Conservation (phyloP, 1,284 basidiomycete species). For the Malassezia equina region DNA sequence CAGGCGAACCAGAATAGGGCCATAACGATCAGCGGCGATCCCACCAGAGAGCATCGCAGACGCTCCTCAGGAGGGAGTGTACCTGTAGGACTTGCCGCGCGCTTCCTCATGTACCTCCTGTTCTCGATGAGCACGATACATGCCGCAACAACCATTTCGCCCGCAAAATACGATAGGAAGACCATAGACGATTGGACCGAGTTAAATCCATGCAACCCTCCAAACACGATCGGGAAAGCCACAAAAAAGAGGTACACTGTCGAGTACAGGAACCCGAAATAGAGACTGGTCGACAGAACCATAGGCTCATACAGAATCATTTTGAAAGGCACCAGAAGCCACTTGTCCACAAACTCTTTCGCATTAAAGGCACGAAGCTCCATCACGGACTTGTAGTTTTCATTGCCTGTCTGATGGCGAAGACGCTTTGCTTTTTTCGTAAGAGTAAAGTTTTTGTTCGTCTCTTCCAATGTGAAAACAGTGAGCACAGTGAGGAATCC, state of each 20-base stretch:
- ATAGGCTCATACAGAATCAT: slow-evolving; percentile 63
- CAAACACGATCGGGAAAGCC: slow-evolving; percentile 46
- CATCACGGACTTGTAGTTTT: slow-evolving; percentile 52
- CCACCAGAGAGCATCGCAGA: slow-evolving; percentile 36
- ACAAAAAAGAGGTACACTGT: slow-evolving; percentile 38
- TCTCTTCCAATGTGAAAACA: slow-evolving; percentile 65
- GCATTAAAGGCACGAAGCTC: slow-evolving; percentile 21
- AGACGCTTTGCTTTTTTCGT: slow-evolving; percentile 52
- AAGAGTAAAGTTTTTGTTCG: slow-evolving; percentile 56
- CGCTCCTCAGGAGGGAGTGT: slow-evolving; percentile 33
- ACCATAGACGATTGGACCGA: slow-evolving; percentile 38
- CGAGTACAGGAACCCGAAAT: slow-evolving; percentile 66
- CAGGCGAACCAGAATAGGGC: slow-evolving; percentile 50
- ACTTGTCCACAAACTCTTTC: slow-evolving; percentile 50
- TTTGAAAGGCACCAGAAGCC: slow-evolving; percentile 57
- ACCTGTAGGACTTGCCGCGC: slow-evolving; percentile 25
- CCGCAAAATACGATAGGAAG: slow-evolving; percentile 47
- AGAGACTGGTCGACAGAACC: slow-evolving; percentile 61
- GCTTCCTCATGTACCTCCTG: slow-evolving; percentile 27
- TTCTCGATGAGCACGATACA: slow-evolving; percentile 34
- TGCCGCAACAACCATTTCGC: slow-evolving; percentile 23
- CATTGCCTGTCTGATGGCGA: slow-evolving; percentile 59
- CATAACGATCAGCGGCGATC: slow-evolving; percentile 47
- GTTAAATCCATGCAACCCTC: slow-evolving; percentile 36
- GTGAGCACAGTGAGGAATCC: slow-evolving; percentile 54